Evolutionary conservation across 192 early-diverging fungal genomes (phyloP).

Genomic region (Chytriomyces confervae): DNA sequence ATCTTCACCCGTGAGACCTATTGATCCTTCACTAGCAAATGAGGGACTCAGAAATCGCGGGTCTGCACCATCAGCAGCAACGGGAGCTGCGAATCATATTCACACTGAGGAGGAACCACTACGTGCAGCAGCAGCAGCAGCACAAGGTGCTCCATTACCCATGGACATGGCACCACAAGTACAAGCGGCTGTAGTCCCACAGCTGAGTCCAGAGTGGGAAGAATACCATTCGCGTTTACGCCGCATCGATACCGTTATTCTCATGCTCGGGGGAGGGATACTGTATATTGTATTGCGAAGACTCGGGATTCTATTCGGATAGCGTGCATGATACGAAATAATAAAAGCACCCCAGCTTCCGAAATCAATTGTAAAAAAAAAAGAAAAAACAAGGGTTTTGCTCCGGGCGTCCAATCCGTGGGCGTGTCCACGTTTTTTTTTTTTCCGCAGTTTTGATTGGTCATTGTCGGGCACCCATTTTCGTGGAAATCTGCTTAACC

Average conservation of each 20-base stretch:
- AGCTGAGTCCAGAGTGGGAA: not conserved
- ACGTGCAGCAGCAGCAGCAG: not conserved
- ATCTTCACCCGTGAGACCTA: not conserved
- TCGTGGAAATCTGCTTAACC: not conserved
- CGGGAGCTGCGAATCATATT: not conserved
- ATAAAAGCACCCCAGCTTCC: not conserved
- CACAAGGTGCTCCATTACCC: not conserved
- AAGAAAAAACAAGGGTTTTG: not conserved
- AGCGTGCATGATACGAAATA: not conserved
- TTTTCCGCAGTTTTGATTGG: no score
- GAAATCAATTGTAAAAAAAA: not conserved
- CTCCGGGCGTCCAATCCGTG: not conserved
- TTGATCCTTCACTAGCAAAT: not conserved
- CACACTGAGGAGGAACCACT: not conserved
- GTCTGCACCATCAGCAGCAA: not conserved
- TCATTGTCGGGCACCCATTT: not conserved
- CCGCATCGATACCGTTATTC: slow-evolving; percentile 27
- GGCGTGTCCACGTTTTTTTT: no score
- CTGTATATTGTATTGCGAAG: slow-evolving; percentile 5
- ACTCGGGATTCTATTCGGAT: slow-evolving; percentile 7
- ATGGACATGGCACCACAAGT: not conserved
- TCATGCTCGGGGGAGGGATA: not conserved
- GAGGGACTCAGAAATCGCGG: not conserved
- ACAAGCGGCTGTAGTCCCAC: not conserved
- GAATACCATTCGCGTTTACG: slow-evolving; percentile 1